These are phyloP conservation scores for Tephrocybe sp. DNA, from an alignment of 768 basidiomycete species.

Conservation along the genomic window DNA sequence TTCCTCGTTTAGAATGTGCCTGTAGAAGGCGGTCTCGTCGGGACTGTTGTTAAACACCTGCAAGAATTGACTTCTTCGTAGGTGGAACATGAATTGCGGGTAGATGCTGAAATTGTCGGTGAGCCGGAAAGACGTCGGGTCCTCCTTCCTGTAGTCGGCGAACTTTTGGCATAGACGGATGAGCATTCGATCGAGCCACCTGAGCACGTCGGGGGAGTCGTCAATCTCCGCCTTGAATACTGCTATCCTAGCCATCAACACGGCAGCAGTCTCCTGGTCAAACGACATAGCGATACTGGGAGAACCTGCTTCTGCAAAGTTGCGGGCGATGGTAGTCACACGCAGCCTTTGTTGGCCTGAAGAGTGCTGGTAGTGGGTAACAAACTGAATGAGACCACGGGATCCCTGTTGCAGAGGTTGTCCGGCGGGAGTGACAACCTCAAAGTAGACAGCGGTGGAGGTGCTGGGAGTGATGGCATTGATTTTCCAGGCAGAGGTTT, in stretches of 20 bases:
- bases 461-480: slow-evolving; percentile 87
- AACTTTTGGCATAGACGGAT: slow-evolving; percentile 99
- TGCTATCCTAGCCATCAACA: slow-evolving; percentile 97
- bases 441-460: slow-evolving; percentile 92
- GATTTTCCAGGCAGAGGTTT: slow-evolving; percentile 98
- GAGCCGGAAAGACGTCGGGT: slow-evolving; percentile 89
- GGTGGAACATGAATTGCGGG: slow-evolving; percentile 99
- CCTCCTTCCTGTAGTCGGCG: slow-evolving; percentile 97
- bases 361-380: slow-evolving; percentile 97
- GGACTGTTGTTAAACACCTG: slow-evolving; percentile 99
- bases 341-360: slow-evolving; percentile 93
- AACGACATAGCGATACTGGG: slow-evolving; percentile 91
- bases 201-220: slow-evolving; percentile 91
- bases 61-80: slow-evolving; percentile 94
- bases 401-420: slow-evolving; percentile 87
- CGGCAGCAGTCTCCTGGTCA: slow-evolving; percentile 97
- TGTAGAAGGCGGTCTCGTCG: slow-evolving; percentile 98
- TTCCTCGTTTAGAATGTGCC: slow-evolving; percentile 95
- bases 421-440: slow-evolving; percentile 96
- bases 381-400: slow-evolving; percentile 94
- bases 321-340: slow-evolving; percentile 97
- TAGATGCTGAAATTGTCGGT: slow-evolving; percentile 98
- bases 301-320: slow-evolving; percentile 97
- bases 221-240: slow-evolving; percentile 99
- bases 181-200: slow-evolving; percentile 98